Base-by-base conservation (phyloP, 306 rosid species). In the Vicia faba region DNA sequence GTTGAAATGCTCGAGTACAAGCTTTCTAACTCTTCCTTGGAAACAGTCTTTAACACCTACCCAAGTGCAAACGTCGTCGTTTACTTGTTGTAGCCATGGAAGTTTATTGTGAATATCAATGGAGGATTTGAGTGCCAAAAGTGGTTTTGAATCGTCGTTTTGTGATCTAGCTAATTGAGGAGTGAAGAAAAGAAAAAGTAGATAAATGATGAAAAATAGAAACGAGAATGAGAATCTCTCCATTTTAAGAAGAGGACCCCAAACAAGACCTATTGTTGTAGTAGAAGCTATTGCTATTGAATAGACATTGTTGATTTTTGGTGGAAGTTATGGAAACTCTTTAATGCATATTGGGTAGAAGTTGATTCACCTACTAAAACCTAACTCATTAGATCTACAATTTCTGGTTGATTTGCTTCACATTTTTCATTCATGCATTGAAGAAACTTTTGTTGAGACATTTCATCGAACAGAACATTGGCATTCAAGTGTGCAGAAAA, bases 21-120 rank as follows among this genome's bases (percentile, higher is more conserved):
- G 86, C 82, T 93, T 93, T 4, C 86, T 74, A 7, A 90, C 99
- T 20, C 85, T 87, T 7, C 99, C 99, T 35, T 78, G 61, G 67
- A 51, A 71, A 79, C 99, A 93, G 5, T 86, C 90, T 61, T 54
- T 93, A 10, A 93, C 91, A 0, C 99, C 99, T 50, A 29, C 0
- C 99, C 99, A 93, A 1, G 73, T 25, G 80, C 99, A 93, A 18
- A 86, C 81, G 2, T 82, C 77, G 61, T 54, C 73, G 68, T 58
- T 58, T 65, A 79, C 87, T 8, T 25, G 7, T 19, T n/a, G 19
- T 25, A 14, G 60, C 98, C 99, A 93, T 69, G 82, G 88, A 64
- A 93, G 83, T 14, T 68, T 62, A 81, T 84, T 72, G 9, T 9
- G 61, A 41, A 69, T 72, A 58, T 90, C 97, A n/a, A 93, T 66